Percentiles rank a stretch among this genome's conserved stretches.
Conservation (phyloP, 2,329 filamentous ascomycete species). For the Ophiostoma sp. region DNA sequence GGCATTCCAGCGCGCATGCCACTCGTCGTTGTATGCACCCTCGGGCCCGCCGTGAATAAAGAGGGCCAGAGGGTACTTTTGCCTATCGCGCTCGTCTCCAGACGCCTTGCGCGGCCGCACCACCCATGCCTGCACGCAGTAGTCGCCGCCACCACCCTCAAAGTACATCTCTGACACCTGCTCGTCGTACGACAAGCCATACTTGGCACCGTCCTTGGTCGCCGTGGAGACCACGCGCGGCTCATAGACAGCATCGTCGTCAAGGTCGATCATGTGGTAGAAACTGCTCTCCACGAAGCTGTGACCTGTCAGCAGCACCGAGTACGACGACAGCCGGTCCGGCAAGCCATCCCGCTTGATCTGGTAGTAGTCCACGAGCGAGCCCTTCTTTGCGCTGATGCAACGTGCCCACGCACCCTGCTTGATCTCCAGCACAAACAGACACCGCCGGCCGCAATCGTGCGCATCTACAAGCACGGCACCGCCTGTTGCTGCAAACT, state of each 20-base stretch:
- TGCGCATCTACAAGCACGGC: slow-evolving; percentile 35
- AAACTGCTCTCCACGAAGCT: slow-evolving; percentile 38
- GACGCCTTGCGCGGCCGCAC: slow-evolving; percentile 34
- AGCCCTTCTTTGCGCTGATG: slow-evolving; percentile 28
- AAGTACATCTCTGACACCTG: slow-evolving; percentile 42
- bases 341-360: slow-evolving; percentile 24
- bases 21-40: slow-evolving; percentile 46
- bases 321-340: slow-evolving; percentile 20
- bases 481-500: slow-evolving; percentile 35
- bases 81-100: slow-evolving; percentile 9
- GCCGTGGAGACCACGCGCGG: slow-evolving; percentile 33
- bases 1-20: slow-evolving; percentile 43
- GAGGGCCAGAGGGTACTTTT: slow-evolving; percentile 38
- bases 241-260: slow-evolving; percentile 21
- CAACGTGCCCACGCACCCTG: slow-evolving; percentile 31
- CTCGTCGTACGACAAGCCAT: slow-evolving; percentile 33
- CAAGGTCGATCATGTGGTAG: slow-evolving; percentile 35
- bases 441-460: slow-evolving; percentile 33
- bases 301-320: slow-evolving; percentile 37
- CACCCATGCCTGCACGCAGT: slow-evolving; percentile 39
- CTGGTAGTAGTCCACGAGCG: slow-evolving; percentile 29
- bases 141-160: slow-evolving; percentile 34
- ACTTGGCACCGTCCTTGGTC: slow-evolving; percentile 33
- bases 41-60: slow-evolving; percentile 41
- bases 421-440: slow-evolving; percentile 36